Evolutionary conservation across 1,284 basidiomycete species (phyloP).

Genomic region (Cryptococcus sp.): DNA sequence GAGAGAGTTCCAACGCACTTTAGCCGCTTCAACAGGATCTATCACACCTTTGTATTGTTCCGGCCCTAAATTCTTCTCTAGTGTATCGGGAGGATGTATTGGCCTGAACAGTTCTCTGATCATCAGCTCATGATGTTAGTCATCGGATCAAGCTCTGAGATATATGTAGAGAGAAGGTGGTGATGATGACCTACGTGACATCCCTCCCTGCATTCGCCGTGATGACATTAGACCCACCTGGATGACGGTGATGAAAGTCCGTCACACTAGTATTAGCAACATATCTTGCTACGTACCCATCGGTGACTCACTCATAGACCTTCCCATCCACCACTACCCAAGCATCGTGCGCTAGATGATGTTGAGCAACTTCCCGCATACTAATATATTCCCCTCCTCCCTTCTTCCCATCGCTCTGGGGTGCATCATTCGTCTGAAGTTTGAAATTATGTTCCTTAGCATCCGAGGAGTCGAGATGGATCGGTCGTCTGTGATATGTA

Average conservation of each 20-base stretch:
- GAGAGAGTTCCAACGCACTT: constrained; percentile 17
- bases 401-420: not conserved
- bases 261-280: constrained; percentile 54
- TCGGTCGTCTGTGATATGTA: not conserved
- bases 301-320: constrained; percentile 12
- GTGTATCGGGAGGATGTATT: constrained; percentile 36
- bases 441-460: not conserved
- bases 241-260: constrained; percentile 61
- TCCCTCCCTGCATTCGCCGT: constrained; percentile 54
- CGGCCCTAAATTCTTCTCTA: constrained; percentile 38
- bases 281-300: not conserved
- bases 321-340: constrained; percentile 15
- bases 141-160: too few relatives aligned
- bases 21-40: constrained; percentile 34
- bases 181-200: constrained; percentile 49
- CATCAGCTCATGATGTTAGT: not conserved
- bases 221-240: constrained; percentile 52
- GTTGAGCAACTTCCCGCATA: constrained; percentile 10
- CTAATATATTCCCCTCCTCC: not conserved
- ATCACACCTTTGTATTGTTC: constrained; percentile 66
- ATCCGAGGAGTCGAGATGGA: not conserved
- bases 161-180: too few relatives aligned
- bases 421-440: not conserved
- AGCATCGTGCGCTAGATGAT: constrained; percentile 12
- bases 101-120: constrained; percentile 24